Conservation (phyloP, 1,284 basidiomycete genomes). For the Cryptococcus maquisensis region DNA sequence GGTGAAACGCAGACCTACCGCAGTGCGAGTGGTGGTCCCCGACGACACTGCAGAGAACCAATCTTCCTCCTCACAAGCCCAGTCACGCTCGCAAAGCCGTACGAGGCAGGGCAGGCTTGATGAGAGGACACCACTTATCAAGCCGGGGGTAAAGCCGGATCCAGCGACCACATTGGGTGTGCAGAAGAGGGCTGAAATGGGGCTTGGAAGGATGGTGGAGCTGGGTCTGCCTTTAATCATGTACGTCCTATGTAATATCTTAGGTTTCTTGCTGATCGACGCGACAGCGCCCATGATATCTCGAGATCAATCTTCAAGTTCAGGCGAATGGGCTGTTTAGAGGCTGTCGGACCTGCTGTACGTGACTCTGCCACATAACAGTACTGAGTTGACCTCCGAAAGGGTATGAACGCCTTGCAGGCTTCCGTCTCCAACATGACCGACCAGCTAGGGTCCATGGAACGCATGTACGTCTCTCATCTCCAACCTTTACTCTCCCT, state of each 20-base stretch:
- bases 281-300: conserved; percentile 72
- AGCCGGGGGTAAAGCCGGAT: conserved; percentile 40
- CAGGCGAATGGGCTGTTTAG: conserved; percentile 69
- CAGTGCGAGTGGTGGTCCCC: conserved; percentile 28
- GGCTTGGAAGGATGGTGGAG: conserved; percentile 39
- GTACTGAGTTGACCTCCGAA: conserved; percentile 1
- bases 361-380: conserved; percentile 21
- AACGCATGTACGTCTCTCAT: conserved; percentile 57
- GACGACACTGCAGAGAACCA: conserved; percentile 3
- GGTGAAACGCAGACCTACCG: conserved; percentile 34
- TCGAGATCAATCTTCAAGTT: conserved; percentile 65
- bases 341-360: conserved; percentile 79
- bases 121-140: conserved; percentile 45
- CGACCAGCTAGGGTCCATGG: conserved; percentile 76
- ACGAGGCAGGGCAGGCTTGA: neutral
- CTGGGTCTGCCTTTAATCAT: conserved; percentile 38
- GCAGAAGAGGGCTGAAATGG: conserved; percentile 18
- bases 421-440: conserved; percentile 65
- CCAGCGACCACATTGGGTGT: conserved; percentile 23
- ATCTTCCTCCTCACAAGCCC: neutral
- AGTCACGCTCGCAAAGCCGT: neutral
- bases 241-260: conserved; percentile 6
- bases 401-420: conserved; percentile 71
- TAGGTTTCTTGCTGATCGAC: conserved; percentile 30
- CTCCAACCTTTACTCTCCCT: neutral